These are phyloP conservation scores for Ceratocystis smalleyi DNA, from an alignment of 2,329 filamentous ascomycete genomes.

Conservation along the genomic window DNA sequence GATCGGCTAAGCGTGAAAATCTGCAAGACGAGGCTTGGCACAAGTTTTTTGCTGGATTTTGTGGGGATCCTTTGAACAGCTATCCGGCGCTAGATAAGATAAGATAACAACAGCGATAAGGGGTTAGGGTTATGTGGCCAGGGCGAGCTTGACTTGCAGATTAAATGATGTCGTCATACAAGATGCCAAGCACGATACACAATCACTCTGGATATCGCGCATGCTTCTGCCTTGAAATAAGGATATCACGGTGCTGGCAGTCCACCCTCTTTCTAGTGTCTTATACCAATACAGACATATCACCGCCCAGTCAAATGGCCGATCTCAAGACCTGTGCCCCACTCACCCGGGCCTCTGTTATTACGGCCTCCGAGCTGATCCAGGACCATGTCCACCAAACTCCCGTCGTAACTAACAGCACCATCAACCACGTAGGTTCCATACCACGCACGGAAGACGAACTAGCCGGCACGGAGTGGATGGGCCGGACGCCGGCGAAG, in stretches of 20 bases:
- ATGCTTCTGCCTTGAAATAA: neutral
- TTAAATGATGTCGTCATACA: neutral
- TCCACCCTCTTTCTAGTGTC: neutral
- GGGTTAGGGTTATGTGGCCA: neutral
- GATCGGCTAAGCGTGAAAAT: neutral
- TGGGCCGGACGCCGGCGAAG: slow-evolving; percentile 42
- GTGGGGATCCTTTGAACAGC: neutral
- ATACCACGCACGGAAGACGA: slow-evolving; percentile 43
- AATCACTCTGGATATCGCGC: neutral
- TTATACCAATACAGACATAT: neutral
- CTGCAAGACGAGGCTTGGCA: neutral
- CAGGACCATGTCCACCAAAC: slow-evolving; percentile 64
- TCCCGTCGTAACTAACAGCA: slow-evolving; percentile 64
- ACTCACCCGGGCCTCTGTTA: slow-evolving; percentile 56
- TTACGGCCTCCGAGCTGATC: slow-evolving; percentile 58
- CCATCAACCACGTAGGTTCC: slow-evolving; percentile 60
- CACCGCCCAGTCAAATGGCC: slow-evolving; percentile 31
- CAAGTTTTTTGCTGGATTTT: neutral
- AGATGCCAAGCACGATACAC: neutral
- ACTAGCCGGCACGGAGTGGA: slow-evolving; percentile 40
- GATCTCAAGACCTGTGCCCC: slow-evolving; percentile 41
- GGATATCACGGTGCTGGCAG: neutral
- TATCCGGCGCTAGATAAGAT: neutral
- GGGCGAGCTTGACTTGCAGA: neutral
- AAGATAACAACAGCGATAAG: neutral